Conservation (phyloP, 192 early-diverging fungal species). For the Linnemannia zychae region DNA sequence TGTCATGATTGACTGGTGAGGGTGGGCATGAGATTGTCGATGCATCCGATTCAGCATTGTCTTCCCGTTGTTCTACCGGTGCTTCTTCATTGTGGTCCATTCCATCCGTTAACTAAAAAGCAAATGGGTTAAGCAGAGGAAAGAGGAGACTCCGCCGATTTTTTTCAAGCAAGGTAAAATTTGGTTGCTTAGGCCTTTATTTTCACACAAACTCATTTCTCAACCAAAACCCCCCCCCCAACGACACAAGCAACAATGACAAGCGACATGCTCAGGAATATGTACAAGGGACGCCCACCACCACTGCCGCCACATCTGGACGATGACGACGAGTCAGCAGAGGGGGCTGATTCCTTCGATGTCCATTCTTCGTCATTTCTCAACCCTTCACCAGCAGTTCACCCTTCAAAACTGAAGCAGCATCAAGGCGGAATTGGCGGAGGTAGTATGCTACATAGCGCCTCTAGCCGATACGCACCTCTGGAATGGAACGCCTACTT, state of each 20-base stretch:
- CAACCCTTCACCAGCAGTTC: slow-evolving; percentile 27
- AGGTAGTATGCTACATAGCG: background rate
- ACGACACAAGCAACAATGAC: slow-evolving; percentile 9
- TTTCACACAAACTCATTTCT: background rate
- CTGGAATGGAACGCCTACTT: slow-evolving; percentile 69
- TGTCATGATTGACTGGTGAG: background rate
- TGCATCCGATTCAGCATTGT: slow-evolving; percentile 25
- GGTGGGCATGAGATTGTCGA: slow-evolving; percentile 35
- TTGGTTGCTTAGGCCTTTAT: background rate
- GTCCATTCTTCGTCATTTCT: slow-evolving; percentile 15
- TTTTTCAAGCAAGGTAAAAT: background rate
- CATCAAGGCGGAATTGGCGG: background rate
- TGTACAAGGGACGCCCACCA: slow-evolving; percentile 59
- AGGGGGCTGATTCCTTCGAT: slow-evolving; percentile 7
- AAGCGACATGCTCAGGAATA: slow-evolving; percentile 59
- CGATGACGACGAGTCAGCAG: slow-evolving; percentile 12
- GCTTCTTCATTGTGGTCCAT: slow-evolving; percentile 14
- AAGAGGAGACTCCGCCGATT: background rate
- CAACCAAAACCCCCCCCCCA: background rate
- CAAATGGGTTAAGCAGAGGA: too few species aligned
- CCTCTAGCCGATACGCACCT: slow-evolving; percentile 51
- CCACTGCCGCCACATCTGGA: slow-evolving; percentile 43
- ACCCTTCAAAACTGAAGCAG: slow-evolving; percentile 39
- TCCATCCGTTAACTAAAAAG: slow-evolving; percentile 5
- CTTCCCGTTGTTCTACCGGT: background rate